Base-by-base conservation (phyloP, 257 asterid genomes). In the Scutellaria baicalensis region DNA sequence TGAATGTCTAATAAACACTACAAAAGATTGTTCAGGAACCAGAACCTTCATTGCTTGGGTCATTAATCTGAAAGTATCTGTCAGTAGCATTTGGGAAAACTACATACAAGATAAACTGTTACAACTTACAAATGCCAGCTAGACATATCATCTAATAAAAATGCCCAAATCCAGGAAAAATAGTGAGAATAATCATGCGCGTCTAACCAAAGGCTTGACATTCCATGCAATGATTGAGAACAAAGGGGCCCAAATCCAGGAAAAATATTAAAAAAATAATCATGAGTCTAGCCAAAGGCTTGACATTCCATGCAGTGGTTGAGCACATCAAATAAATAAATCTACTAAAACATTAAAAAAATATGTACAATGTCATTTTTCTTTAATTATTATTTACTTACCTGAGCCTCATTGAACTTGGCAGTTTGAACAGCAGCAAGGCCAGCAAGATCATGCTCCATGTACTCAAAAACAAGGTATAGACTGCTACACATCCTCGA, bases 401-500 rank as follows among this genome's bases (percentile, higher is more conserved):
- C 98, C 98, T 90, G 95, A 11, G 97, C 76, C 70, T 84, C 89
- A 0, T 93, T 79, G 84, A 90, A 90, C 75, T 82, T 88, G 84
- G 74, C 68, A 35, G 75, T 78, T 65, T 81, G 97, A 54, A 79
- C 63, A 18, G 95, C 90, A 64, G 96, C 83, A 52, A 93, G 97
- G 66, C 98, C 97, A 35, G 96, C 84, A 64, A 93, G 96, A 85
- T 93, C 98, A 79, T 93, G 97, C 69, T 93, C 98, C 98, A 93
- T 93, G 74, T 88, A 93, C 80, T 90, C 96, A 17, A 92, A 84
- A n/a, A 90, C 85, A 39, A 92, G 90, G 84, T 92, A 92, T 62
- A 92, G 87, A 79, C 97, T 90, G 68, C 84, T 81, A 6, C 92
- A 90, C 93, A 90, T 84, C 80, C 97, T 86, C 5, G 98, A 93